Conservation (phyloP, 306 rosid species). For the Quillaja saponaria region DNA sequence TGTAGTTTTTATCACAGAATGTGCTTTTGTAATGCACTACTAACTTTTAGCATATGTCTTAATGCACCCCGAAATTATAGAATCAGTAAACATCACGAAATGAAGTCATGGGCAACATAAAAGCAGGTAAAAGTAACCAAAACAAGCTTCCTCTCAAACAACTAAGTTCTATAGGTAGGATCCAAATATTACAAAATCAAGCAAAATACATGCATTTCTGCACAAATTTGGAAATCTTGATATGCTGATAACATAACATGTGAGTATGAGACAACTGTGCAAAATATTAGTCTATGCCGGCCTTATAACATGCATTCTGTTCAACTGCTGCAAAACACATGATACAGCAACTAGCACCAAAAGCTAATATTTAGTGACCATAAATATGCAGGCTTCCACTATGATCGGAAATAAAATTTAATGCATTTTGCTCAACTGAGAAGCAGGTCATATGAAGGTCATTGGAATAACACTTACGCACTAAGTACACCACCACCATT, state of each 20-base stretch:
- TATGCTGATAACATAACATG: too few species aligned
- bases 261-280: too few species aligned
- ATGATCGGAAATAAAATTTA: constrained; percentile 14
- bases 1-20: not conserved
- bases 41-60: too few species aligned
- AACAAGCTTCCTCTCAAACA: not conserved
- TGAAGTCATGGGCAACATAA: not conserved
- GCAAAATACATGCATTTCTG: not conserved
- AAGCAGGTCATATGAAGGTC: not conserved
- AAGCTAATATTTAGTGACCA: not conserved
- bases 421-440: not conserved
- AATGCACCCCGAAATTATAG: not conserved
- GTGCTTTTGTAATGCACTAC: too few species aligned
- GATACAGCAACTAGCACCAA: too few species aligned
- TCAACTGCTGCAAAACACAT: not conserved
- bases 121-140: not conserved
- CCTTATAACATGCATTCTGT: not conserved
- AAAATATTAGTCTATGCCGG: not conserved
- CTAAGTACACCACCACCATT: constrained; percentile 93
- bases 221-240: too few species aligned
- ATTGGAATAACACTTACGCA: constrained; percentile 53
- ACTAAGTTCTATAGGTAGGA: not conserved
- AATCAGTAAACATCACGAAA: not conserved
- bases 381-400: not conserved
- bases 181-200: not conserved